These are phyloP conservation scores for Trichomonascaceae sp. DNA, from an alignment of 1,139 yeast species.

Conservation along the genomic window DNA sequence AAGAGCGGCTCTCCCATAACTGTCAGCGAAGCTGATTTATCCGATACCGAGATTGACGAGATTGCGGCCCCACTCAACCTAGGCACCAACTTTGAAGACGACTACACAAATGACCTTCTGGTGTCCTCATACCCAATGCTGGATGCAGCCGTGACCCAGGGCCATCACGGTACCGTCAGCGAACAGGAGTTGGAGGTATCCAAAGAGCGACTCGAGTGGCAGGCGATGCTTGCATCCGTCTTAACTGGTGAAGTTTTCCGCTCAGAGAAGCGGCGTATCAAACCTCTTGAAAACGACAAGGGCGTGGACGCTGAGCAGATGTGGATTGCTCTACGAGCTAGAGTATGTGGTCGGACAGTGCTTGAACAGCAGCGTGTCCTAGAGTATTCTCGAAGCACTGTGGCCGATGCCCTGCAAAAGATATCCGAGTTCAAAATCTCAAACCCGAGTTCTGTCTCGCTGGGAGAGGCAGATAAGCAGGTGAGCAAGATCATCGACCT, in stretches of 20 bases:
- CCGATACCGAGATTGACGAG: constrained; percentile 14
- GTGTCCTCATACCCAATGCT: constrained; percentile 17
- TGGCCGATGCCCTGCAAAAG: constrained; percentile 63
- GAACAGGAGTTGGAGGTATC: constrained; percentile 34
- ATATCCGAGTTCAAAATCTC: constrained; percentile 38
- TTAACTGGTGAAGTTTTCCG: constrained; percentile 89
- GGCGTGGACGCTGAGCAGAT: constrained; percentile 45
- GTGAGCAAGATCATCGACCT: constrained; percentile 46
- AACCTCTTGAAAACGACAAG: constrained; percentile 24
- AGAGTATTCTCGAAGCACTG: constrained; percentile 58
- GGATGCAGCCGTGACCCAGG: constrained; percentile 9
- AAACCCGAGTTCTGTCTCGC: constrained; percentile 26
- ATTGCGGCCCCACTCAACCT: constrained; percentile 18
- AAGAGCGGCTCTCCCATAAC: constrained; percentile 16
- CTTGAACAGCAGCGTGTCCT: constrained; percentile 68
- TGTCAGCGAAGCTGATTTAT: constrained; percentile 8
- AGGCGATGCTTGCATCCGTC: constrained; percentile 80
- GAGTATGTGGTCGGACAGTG: constrained; percentile 65
- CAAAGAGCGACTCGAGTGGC: constrained; percentile 88
- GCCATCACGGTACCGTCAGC: constrained; percentile 7
- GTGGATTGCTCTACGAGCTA: constrained; percentile 74
- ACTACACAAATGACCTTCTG: constrained; percentile 17
- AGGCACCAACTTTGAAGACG: constrained; percentile 25
- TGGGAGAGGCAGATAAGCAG: constrained; percentile 28
- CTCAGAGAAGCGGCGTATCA: constrained; percentile 76